Evolutionary conservation across 192 early-diverging fungal species (phyloP).

Genomic region (Coemansia sp.): DNA sequence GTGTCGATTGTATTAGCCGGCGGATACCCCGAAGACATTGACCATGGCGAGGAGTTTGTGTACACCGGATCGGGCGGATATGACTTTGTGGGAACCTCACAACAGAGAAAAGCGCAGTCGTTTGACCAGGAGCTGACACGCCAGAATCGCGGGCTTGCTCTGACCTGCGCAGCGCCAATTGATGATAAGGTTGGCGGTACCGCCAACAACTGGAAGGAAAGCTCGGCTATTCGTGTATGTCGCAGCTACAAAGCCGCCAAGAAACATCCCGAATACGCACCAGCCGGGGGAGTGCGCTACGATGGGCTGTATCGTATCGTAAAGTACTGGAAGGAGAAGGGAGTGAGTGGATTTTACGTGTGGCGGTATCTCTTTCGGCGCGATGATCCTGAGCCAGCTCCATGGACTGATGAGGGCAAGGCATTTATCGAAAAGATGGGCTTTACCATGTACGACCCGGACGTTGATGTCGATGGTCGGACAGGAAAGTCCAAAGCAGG

Average conservation of each 20-base stretch:
- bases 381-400: constrained; percentile 61
- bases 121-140: constrained; percentile 59
- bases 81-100: constrained; percentile 56
- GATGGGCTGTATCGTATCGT: constrained; percentile 68
- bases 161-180: constrained; percentile 56
- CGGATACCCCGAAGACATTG: constrained; percentile 65
- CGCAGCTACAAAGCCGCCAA: constrained; percentile 54
- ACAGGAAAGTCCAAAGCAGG: not conserved
- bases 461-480: not conserved
- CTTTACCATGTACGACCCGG: constrained; percentile 40
- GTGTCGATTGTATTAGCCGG: constrained; percentile 62
- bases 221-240: constrained; percentile 58
- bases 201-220: constrained; percentile 57
- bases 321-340: constrained; percentile 60
- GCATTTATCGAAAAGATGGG: constrained; percentile 43
- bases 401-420: constrained; percentile 61
- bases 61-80: constrained; percentile 70
- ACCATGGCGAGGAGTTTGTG: constrained; percentile 62
- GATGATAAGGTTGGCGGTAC: constrained; percentile 34
- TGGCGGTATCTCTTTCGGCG: constrained; percentile 65
- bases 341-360: constrained; percentile 48
- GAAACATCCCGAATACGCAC: constrained; percentile 54
- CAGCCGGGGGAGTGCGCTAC: constrained; percentile 59
- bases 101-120: constrained; percentile 50
- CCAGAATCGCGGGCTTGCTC: constrained; percentile 59